Evolutionary conservation across 2,329 filamentous ascomycete species (phyloP).

Genomic region (Basipetospora sp.): DNA sequence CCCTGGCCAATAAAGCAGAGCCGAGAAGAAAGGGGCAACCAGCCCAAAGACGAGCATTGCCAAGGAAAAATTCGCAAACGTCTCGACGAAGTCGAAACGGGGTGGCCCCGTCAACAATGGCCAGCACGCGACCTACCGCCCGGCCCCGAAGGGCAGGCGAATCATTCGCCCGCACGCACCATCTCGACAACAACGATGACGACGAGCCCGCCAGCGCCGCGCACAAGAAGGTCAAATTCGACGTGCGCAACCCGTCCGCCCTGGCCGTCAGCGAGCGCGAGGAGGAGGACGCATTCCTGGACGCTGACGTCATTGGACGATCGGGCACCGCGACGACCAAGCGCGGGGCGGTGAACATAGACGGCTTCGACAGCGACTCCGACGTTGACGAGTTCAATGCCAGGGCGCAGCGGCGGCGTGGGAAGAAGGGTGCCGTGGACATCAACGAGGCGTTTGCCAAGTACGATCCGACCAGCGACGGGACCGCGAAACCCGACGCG

Average conservation of each 20-base stretch:
- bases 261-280: slow-evolving; percentile 69
- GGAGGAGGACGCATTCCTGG: slow-evolving; percentile 49
- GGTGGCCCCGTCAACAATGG: too few relatives aligned
- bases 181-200: slow-evolving; percentile 36
- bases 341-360: slow-evolving; percentile 86
- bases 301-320: slow-evolving; percentile 84
- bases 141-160: slow-evolving; percentile 75
- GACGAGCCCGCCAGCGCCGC: slow-evolving; percentile 28
- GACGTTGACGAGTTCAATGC: slow-evolving; percentile 68
- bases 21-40: too few relatives aligned
- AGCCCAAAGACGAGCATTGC: too few relatives aligned
- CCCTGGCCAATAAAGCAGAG: too few relatives aligned
- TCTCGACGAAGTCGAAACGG: too few relatives aligned
- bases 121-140: slow-evolving; percentile 47
- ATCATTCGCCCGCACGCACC: slow-evolving; percentile 62
- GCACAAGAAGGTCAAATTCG: slow-evolving; percentile 77
- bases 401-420: slow-evolving; percentile 47
- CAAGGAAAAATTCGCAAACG: too few relatives aligned
- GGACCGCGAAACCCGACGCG: slow-evolving; percentile 12
- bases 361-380: slow-evolving; percentile 92
- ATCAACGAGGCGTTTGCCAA: slow-evolving; percentile 31
- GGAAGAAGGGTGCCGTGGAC: slow-evolving; percentile 9
- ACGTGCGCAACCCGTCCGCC: slow-evolving; percentile 84
- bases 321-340: slow-evolving; percentile 59
- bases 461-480: slow-evolving; percentile 32